These are phyloP conservation scores for Phlyctochytrium bullatum DNA, from an alignment of 192 early-diverging fungal genomes.

Conservation along the genomic window DNA sequence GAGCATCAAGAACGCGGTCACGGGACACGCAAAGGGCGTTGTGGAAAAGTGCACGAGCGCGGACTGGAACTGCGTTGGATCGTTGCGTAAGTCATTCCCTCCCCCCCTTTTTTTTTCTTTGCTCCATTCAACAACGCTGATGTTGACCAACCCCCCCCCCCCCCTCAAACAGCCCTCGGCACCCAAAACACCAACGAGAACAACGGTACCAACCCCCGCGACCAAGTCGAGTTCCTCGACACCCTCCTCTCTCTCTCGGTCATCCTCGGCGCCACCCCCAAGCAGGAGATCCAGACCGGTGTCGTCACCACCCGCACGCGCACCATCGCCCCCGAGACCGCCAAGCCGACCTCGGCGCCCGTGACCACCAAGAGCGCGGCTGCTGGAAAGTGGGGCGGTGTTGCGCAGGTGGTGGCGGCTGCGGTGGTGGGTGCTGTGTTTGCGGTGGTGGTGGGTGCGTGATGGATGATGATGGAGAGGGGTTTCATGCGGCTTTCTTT, in stretches of 20 bases:
- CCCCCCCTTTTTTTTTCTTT: too few species aligned
- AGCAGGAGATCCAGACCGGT: not conserved
- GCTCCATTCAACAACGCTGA: too few species aligned
- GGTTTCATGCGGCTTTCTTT: too few species aligned
- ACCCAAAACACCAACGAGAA: not conserved
- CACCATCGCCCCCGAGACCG: not conserved
- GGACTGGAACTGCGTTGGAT: slow-evolving; percentile 27
- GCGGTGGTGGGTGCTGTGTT: not conserved
- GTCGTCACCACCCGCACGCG: not conserved
- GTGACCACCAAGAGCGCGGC: not conserved
- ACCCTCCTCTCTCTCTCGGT: slow-evolving; percentile 14
- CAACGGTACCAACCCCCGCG: slow-evolving; percentile 25
- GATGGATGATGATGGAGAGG: too few species aligned
- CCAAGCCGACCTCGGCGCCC: not conserved
- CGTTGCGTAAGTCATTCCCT: slow-evolving; percentile 6
- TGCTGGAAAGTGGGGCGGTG: not conserved
- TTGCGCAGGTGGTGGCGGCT: not conserved
- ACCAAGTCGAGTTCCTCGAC: slow-evolving; percentile 19
- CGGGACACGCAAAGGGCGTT: slow-evolving; percentile 3
- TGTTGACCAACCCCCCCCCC: too few species aligned
- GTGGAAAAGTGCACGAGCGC: slow-evolving; percentile 6
- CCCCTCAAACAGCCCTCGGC: not conserved
- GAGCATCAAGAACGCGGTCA: slow-evolving; percentile 1
- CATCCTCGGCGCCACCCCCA: slow-evolving; percentile 4
- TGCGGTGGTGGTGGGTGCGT: not conserved